Conservation (phyloP, 2,329 filamentous ascomycete genomes). For the Leptosphaerulina australis region DNA sequence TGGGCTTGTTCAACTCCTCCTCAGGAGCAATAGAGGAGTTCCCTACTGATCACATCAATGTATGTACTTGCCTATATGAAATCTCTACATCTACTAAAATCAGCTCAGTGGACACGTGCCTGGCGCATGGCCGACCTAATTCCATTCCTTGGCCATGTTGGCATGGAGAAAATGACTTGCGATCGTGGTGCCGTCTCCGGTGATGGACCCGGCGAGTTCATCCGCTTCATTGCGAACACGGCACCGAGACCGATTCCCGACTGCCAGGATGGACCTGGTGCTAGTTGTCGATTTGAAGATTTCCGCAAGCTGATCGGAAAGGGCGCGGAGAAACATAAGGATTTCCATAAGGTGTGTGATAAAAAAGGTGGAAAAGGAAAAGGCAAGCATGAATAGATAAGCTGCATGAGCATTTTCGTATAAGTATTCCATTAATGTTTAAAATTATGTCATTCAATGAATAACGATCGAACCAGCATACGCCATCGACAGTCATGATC, state of each 20-base stretch:
- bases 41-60: slow-evolving; percentile 61
- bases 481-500: too few species aligned
- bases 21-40: slow-evolving; percentile 68
- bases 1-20: slow-evolving; percentile 72
- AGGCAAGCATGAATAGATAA: slow-evolving; percentile 10
- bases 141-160: slow-evolving; percentile 69
- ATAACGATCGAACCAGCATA: too few species aligned
- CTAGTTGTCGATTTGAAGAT: slow-evolving; percentile 54
- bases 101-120: slow-evolving; percentile 57
- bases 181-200: slow-evolving; percentile 56
- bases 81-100: neutral
- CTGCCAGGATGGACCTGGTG: slow-evolving; percentile 57
- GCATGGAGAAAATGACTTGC: slow-evolving; percentile 68
- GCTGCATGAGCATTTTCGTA: neutral
- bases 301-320: slow-evolving; percentile 53
- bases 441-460: too few species aligned
- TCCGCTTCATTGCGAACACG: slow-evolving; percentile 59
- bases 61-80: neutral
- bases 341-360: slow-evolving; percentile 41
- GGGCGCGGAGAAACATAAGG: slow-evolving; percentile 44
- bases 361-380: slow-evolving; percentile 25
- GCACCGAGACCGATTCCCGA: slow-evolving; percentile 56
- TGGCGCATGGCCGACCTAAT: slow-evolving; percentile 69
- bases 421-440: neutral
- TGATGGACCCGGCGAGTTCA: slow-evolving; percentile 53